Conservation (phyloP, 2,329 filamentous ascomycete genomes). For the Calonectria multiphialidica region DNA sequence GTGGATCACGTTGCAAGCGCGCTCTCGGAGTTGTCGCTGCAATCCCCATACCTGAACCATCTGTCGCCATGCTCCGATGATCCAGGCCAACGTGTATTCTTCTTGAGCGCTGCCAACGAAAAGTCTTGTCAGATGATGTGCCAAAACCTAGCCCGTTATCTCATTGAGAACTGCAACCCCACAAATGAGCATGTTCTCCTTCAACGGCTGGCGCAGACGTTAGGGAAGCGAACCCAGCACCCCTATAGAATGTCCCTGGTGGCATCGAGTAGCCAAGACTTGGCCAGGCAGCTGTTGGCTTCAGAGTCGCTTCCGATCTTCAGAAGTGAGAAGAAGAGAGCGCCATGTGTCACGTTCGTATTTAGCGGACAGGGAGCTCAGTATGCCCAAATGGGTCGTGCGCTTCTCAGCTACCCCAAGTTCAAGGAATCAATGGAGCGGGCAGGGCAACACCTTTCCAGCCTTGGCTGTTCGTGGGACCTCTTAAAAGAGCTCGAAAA, state of each 20-base stretch:
- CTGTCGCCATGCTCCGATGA: not conserved
- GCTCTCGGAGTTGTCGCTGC: not conserved
- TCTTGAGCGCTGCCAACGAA: not conserved
- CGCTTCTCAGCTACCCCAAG: not conserved
- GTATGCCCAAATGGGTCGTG: not conserved
- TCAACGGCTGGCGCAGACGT: not conserved
- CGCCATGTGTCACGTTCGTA: not conserved
- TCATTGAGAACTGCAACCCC: not conserved
- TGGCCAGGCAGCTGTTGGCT: not conserved
- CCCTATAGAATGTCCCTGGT: not conserved
- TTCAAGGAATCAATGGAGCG: not conserved
- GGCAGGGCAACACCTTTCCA: not conserved
- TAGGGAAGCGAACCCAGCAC: not conserved
- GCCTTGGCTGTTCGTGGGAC: not conserved
- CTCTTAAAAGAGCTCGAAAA: not conserved
- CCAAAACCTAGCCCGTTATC: not conserved
- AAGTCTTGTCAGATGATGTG: not conserved
- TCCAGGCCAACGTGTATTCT: not conserved
- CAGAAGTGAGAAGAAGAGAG: not conserved
- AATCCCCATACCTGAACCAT: not conserved
- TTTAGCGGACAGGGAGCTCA: not conserved
- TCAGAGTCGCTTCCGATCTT: not conserved
- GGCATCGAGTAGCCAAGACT: not conserved
- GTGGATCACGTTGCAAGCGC: not conserved
- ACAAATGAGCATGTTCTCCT: not conserved